Conservation (phyloP, 225 moss, liverwort and hornwort genomes). For the Neckera pumila region DNA sequence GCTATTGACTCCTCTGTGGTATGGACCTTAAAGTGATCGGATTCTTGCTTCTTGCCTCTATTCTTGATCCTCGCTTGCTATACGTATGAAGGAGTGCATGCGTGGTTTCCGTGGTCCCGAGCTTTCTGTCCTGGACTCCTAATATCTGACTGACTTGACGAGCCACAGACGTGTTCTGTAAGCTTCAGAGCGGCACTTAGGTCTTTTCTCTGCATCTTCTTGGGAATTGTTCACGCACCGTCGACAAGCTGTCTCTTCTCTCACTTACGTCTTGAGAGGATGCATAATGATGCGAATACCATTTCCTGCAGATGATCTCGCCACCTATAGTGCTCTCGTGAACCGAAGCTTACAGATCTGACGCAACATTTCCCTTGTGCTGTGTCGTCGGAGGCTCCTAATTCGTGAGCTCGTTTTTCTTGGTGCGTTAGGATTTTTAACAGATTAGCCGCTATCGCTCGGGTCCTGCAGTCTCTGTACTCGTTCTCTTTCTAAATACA, state of each 20-base stretch:
- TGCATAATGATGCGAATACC: neutral
- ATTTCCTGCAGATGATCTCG: neutral
- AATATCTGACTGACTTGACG: neutral
- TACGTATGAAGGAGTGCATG: neutral
- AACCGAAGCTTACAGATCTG: neutral
- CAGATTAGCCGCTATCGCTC: neutral
- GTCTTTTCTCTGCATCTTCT: neutral
- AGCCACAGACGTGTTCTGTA: neutral
- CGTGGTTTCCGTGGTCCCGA: neutral
- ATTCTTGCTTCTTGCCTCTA: constrained; percentile 22
- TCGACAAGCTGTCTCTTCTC: neutral
- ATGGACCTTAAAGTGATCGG: neutral
- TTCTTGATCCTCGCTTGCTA: constrained; percentile 8
- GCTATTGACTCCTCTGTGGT: neutral
- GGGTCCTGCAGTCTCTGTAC: neutral
- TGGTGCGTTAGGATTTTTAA: neutral
- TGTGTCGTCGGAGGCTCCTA: neutral
- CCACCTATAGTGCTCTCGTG: too few species aligned
- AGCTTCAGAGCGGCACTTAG: neutral
- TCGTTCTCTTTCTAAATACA: neutral
- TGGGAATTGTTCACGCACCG: neutral
- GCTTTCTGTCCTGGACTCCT: neutral
- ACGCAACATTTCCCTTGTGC: neutral
- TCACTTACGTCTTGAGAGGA: neutral
- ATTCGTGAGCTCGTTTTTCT: neutral